Evolutionary conservation across 257 asterid genomes (phyloP).

Genomic region (Lantana camara): DNA sequence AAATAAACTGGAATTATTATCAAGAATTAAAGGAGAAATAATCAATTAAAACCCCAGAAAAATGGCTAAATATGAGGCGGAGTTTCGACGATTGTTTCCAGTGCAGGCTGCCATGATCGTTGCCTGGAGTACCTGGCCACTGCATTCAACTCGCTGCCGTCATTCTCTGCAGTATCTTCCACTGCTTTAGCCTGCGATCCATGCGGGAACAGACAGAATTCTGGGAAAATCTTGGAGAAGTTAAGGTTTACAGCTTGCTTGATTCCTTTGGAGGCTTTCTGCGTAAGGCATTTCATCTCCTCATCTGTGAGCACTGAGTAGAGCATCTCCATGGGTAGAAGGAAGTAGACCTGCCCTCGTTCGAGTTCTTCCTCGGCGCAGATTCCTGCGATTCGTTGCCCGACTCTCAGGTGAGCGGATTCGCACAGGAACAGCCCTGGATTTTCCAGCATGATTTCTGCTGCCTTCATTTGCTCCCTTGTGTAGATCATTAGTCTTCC

Average conservation of each 20-base stretch:
- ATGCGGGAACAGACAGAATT: slow-evolving; percentile 52
- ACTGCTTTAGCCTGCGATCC: slow-evolving; percentile 20
- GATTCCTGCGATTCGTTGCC: slow-evolving; percentile 53
- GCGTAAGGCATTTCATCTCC: slow-evolving; percentile 41
- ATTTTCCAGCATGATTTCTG: slow-evolving; percentile 61
- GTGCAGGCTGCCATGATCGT: slow-evolving; percentile 74
- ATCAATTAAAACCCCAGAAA: background rate
- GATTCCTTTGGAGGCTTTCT: slow-evolving; percentile 40
- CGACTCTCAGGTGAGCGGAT: slow-evolving; percentile 45
- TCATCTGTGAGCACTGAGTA: slow-evolving; percentile 69
- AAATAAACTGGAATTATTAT: background rate
- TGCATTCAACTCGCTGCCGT: slow-evolving; percentile 3
- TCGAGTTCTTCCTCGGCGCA: slow-evolving; percentile 69
- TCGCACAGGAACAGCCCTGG: slow-evolving; percentile 67
- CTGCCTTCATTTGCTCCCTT: slow-evolving; percentile 42
- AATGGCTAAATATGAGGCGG: slow-evolving; percentile 35
- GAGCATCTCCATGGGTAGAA: slow-evolving; percentile 72
- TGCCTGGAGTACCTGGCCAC: slow-evolving; percentile 49
- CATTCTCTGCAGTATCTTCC: slow-evolving; percentile 18
- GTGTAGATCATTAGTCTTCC: slow-evolving; percentile 54
- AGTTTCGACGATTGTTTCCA: slow-evolving; percentile 71
- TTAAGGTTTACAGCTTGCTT: slow-evolving; percentile 41
- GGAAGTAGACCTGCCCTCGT: slow-evolving; percentile 45
- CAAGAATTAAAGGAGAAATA: background rate
- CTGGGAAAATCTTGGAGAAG: slow-evolving; percentile 54